Percentiles rank a stretch among this genome's conserved stretches.
Evolutionary conservation across 2,329 filamentous ascomycete genomes (phyloP).

Genomic region (Diaporthe batatas): DNA sequence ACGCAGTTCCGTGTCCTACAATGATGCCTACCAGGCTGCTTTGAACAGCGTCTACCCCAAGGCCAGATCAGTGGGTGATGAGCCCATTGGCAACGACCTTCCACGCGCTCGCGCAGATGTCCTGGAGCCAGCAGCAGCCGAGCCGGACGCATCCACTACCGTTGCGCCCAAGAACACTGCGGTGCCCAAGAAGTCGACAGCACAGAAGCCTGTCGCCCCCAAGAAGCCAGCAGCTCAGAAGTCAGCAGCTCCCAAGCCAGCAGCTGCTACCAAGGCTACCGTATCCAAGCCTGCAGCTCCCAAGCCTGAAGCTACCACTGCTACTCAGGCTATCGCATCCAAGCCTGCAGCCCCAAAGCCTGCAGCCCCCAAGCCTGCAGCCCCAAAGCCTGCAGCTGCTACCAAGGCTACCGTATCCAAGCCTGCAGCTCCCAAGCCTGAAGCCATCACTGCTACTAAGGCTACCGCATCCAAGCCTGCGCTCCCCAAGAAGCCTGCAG

Average conservation of each 20-base stretch:
- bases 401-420: not conserved
- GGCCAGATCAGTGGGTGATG: constrained; percentile 5
- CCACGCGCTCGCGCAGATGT: not conserved
- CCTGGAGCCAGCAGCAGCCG: not conserved
- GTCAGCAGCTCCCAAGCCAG: not conserved
- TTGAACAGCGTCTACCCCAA: not conserved
- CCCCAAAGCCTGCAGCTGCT: too few species aligned
- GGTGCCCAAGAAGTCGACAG: not conserved
- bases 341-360: not conserved
- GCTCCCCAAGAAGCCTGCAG: not conserved
- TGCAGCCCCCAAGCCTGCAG: not conserved
- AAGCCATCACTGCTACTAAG: not conserved
- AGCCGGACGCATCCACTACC: not conserved
- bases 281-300: not conserved
- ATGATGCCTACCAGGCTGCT: not conserved
- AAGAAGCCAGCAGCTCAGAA: not conserved
- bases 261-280: not conserved
- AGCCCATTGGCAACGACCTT: constrained; percentile 15
- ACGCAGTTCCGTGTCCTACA: constrained; percentile 11
- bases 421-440: not conserved
- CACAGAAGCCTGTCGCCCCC: not conserved
- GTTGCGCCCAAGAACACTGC: not conserved
- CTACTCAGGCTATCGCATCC: not conserved
- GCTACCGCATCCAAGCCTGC: not conserved
- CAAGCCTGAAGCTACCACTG: not conserved